Percentiles rank a stretch among this genome's conserved stretches.
phyloP scores from a whole-genome alignment of 768 basidiomycete genomes.

The Suillus sp. region DNA sequence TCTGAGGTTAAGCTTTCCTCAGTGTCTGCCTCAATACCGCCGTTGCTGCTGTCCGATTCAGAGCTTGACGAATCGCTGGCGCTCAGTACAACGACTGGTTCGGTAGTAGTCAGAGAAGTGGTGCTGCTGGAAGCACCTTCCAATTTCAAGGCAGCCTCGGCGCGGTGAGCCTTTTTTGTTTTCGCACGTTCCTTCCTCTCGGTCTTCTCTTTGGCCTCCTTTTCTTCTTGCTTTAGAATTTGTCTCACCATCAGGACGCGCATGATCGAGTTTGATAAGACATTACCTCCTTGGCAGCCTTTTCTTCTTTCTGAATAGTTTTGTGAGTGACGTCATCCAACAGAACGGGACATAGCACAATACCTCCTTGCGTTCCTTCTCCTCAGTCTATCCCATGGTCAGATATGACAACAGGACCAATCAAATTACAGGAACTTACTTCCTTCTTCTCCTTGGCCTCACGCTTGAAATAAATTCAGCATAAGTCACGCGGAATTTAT shows the following conservation, averaged over 20 bases:
- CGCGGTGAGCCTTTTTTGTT: slow-evolving; percentile 48
- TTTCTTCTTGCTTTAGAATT: slow-evolving; percentile 41
- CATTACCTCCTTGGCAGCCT: slow-evolving; percentile 58
- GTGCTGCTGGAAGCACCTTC: slow-evolving; percentile 21
- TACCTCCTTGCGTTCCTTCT: slow-evolving; percentile 65
- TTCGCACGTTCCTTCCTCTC: slow-evolving; percentile 62
- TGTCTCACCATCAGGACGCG: slow-evolving; percentile 1
- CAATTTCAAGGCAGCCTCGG: slow-evolving; percentile 34
- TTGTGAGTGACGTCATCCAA: slow-evolving; percentile 15
- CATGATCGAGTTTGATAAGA: slow-evolving; percentile 9
- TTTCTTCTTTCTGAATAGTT: slow-evolving; percentile 46
- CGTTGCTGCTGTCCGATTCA: slow-evolving; percentile 61
- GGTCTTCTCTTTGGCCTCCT: slow-evolving; percentile 53
- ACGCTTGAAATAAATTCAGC: slow-evolving; percentile 45
- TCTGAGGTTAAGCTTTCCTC: slow-evolving; percentile 80
- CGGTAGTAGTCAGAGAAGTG: slow-evolving; percentile 15
- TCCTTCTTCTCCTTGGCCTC: slow-evolving; percentile 83
- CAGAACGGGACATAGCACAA: slow-evolving; percentile 9
- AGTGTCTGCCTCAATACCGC: slow-evolving; percentile 68
- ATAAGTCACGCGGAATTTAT: background rate
- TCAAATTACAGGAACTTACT: slow-evolving; percentile 29
- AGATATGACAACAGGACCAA: slow-evolving; percentile 8
- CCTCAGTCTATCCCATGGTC: slow-evolving; percentile 49
- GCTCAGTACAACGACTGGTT: slow-evolving; percentile 24
- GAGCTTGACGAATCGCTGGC: slow-evolving; percentile 49